Evolutionary conservation across 345 rosid genomes (phyloP).

Genomic region (Aegle marmelos): DNA sequence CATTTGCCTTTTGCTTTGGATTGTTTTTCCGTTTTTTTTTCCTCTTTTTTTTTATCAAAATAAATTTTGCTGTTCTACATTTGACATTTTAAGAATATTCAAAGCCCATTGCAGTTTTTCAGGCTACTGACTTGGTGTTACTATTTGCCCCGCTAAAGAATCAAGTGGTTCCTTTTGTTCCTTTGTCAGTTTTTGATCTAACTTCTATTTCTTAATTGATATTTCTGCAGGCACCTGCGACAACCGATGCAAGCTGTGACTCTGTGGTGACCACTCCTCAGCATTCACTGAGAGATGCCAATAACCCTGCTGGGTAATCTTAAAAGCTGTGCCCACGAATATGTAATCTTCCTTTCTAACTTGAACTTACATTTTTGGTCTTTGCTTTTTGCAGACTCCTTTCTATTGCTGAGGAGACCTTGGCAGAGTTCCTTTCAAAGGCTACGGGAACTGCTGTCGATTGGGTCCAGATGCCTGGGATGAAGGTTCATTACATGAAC

Average conservation of each 20-base stretch:
- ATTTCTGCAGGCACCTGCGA: constrained; percentile 54
- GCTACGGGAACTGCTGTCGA: constrained; percentile 99
- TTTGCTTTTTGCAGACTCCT: constrained; percentile 66
- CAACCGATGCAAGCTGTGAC: constrained; percentile 91
- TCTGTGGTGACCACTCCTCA: constrained; percentile 95
- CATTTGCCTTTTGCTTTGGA: background rate
- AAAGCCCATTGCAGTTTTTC: background rate
- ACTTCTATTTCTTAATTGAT: constrained; percentile 2
- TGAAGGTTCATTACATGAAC: constrained; percentile 63
- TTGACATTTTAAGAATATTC: background rate
- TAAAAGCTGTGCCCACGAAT: background rate
- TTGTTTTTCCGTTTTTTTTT: background rate
- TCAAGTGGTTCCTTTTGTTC: background rate
- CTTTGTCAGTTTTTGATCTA: constrained; percentile 5
- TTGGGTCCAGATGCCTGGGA: constrained; percentile 99
- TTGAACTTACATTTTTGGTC: background rate
- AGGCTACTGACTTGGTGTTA: background rate
- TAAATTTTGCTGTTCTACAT: background rate
- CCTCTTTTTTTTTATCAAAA: background rate
- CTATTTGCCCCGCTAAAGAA: background rate
- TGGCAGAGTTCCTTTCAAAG: constrained; percentile 99
- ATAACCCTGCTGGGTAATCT: constrained; percentile 95
- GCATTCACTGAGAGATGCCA: constrained; percentile 91
- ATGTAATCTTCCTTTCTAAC: background rate
- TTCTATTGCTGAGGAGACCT: constrained; percentile 98